These are phyloP conservation scores for Cladosporium sp. DNA, from an alignment of 2,329 filamentous ascomycete species.

Conservation along the genomic window DNA sequence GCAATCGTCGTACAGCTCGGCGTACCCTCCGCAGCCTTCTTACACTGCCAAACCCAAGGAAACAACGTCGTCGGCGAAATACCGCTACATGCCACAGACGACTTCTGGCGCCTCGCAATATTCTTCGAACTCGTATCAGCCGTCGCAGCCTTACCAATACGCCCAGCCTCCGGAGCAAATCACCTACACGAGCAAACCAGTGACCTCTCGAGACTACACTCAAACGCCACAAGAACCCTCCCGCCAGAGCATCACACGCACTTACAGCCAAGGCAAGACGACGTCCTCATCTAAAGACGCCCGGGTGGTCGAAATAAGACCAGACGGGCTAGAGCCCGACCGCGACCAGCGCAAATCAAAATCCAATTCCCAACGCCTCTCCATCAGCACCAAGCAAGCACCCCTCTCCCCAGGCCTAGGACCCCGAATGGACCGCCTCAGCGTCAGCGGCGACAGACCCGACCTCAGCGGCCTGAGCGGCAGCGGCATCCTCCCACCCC, in stretches of 20 bases:
- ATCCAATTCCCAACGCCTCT: conserved; percentile 16
- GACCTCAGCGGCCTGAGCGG: conserved; percentile 34
- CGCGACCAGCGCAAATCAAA: conserved; percentile 13
- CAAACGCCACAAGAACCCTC: conserved; percentile 16
- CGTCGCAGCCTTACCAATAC: conserved; percentile 31
- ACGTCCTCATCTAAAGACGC: conserved; percentile 23
- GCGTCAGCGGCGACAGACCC: conserved; percentile 41
- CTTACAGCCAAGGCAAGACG: conserved; percentile 16
- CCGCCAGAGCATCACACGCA: conserved; percentile 13
- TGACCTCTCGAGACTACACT: conserved; percentile 16
- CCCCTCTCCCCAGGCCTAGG: conserved; percentile 27
- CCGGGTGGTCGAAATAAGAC: conserved; percentile 39
- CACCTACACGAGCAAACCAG: conserved; percentile 37
- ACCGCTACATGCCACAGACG: conserved; percentile 14
- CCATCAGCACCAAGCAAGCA: conserved; percentile 9
- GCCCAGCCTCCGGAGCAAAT: conserved; percentile 35
- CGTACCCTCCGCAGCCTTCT: conserved; percentile 10
- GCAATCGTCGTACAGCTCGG: conserved; percentile 14
- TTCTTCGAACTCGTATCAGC: conserved; percentile 11
- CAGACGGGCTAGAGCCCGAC: conserved; percentile 24
- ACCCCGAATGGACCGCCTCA: conserved; percentile 41
- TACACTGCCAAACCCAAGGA: conserved; percentile 14
- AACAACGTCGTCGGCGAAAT: conserved; percentile 15
- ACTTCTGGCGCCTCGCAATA: conserved; percentile 17
- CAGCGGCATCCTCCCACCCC: conserved; percentile 51